A percentile compares a stretch with the other conserved stretches of the same genome.
phyloP scores from a whole-genome alignment of 495 filamentous ascomycete species.

The Oleoguttula mirabilis region DNA sequence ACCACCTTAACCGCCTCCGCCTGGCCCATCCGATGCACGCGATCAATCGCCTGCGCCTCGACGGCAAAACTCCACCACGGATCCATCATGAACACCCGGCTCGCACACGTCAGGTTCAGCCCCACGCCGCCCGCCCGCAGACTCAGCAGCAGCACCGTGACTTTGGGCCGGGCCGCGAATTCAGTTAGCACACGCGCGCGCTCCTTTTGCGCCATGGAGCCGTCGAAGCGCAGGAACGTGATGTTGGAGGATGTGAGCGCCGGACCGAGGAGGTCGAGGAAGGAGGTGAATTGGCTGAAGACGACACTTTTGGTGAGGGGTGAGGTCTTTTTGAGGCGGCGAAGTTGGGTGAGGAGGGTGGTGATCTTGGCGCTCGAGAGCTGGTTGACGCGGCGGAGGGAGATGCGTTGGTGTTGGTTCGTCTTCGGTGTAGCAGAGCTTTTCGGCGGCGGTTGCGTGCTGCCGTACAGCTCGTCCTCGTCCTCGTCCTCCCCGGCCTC shows the following conservation, averaged over 20 bases:
- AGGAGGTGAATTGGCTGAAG: slow-evolving; percentile 95
- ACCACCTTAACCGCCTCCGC: slow-evolving; percentile 70
- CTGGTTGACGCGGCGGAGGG: slow-evolving; percentile 64
- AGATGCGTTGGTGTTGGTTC: slow-evolving; percentile 49
- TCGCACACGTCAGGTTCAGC: slow-evolving; percentile 79
- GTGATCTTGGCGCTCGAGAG: slow-evolving; percentile 81
- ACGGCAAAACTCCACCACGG: slow-evolving; percentile 98
- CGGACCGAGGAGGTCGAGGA: slow-evolving; percentile 78
- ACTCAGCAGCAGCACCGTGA: slow-evolving; percentile 60
- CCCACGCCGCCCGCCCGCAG: slow-evolving; percentile 88
- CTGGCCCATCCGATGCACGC: slow-evolving; percentile 98
- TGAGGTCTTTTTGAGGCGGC: slow-evolving; percentile 44
- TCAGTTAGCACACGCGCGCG: slow-evolving; percentile 61
- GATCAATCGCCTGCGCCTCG: slow-evolving; percentile 94
- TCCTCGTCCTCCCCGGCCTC: not conserved
- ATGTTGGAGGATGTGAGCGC: slow-evolving; percentile 61
- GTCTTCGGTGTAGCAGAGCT: slow-evolving; percentile 4
- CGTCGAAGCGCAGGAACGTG: slow-evolving; percentile 75
- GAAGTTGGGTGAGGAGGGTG: slow-evolving; percentile 62
- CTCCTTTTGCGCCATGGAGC: slow-evolving; percentile 74
- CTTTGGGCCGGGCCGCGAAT: slow-evolving; percentile 42
- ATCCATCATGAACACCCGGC: slow-evolving; percentile 94
- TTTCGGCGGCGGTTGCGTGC: slow-evolving; percentile 21
- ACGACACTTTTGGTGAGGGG: slow-evolving; percentile 76
- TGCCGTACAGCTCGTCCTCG: slow-evolving; percentile 12